Percentiles rank a stretch among this genome's conserved stretches.
phyloP scores from a whole-genome alignment of 176 grass and related monocot genomes.

The Aegilops longissima region DNA sequence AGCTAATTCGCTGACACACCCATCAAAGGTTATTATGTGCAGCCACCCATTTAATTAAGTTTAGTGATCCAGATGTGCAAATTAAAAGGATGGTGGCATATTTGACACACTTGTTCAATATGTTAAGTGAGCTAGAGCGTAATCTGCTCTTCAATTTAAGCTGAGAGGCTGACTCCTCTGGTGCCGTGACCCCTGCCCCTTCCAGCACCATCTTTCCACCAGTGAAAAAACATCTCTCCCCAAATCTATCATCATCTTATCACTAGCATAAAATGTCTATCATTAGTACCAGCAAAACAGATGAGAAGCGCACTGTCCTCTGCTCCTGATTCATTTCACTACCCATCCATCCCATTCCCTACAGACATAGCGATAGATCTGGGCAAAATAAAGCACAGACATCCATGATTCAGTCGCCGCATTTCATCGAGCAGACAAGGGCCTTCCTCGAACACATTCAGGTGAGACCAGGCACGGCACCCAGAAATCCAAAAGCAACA shows the following conservation, averaged over 20 bases:
- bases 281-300: background rate
- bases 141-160: background rate
- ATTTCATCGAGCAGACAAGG: background rate
- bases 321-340: background rate
- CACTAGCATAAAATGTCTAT: no score
- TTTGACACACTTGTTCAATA: background rate
- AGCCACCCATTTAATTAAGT: background rate
- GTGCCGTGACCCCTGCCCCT: background rate
- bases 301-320: background rate
- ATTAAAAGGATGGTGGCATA: background rate
- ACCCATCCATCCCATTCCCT: background rate
- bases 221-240: background rate
- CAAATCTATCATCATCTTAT: background rate
- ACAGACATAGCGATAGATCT: background rate
- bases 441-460: background rate
- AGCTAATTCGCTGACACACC: no score
- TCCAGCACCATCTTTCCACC: no score
- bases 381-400: background rate
- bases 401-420: no score
- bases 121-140: background rate
- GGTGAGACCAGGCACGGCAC: background rate
- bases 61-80: background rate
- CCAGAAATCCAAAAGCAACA: background rate
- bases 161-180: background rate
- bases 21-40: background rate